Percentiles rank a stretch among this genome's conserved stretches.
These are phyloP conservation scores for Neospermospora avenae DNA, from an alignment of 2,329 filamentous ascomycete species.

Conservation along the genomic window DNA sequence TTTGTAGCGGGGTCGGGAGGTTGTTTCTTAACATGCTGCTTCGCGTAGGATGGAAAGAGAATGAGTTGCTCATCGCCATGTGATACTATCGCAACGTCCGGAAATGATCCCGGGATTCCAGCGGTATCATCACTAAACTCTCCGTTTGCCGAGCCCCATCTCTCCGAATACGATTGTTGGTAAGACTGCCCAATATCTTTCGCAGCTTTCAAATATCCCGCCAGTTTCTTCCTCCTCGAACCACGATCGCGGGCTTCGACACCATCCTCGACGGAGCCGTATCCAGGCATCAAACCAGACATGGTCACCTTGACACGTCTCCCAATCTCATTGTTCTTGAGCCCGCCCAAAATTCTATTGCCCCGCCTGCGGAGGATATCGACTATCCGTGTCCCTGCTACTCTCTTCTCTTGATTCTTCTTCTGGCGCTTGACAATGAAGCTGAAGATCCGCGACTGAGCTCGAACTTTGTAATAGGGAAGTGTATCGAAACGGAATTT, in stretches of 20 bases:
- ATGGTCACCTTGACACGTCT: slow-evolving; percentile 29
- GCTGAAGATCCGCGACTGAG: slow-evolving; percentile 75
- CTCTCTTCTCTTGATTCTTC: slow-evolving; percentile 46
- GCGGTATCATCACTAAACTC: slow-evolving; percentile 42
- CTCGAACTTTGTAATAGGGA: slow-evolving; percentile 63
- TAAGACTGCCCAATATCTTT: slow-evolving; percentile 70
- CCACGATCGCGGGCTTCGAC: slow-evolving; percentile 54
- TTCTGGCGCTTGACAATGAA: slow-evolving; percentile 66
- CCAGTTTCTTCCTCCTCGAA: slow-evolving; percentile 73
- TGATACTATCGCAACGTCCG: slow-evolving; percentile 75
- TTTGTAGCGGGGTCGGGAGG: slow-evolving; percentile 33
- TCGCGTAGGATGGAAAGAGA: slow-evolving; percentile 93
- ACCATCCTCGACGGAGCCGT: slow-evolving; percentile 32
- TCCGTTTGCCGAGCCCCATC: slow-evolving; percentile 44
- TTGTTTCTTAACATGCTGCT: slow-evolving; percentile 32
- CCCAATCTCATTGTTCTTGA: slow-evolving; percentile 37
- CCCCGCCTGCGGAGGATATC: slow-evolving; percentile 30
- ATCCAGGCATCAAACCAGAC: slow-evolving; percentile 36
- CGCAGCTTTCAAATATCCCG: slow-evolving; percentile 66
- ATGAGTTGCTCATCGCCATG: slow-evolving; percentile 89
- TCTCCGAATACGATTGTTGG: slow-evolving; percentile 47
- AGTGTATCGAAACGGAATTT: slow-evolving; percentile 72
- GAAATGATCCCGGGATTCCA: slow-evolving; percentile 73
- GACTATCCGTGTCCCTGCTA: slow-evolving; percentile 33
- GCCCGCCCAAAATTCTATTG: slow-evolving; percentile 34